Evolutionary conservation across 2,329 filamentous ascomycete genomes (phyloP), one percentile per base, ranked within the genome.

Genomic region (Fusarium proliferatum): DNA sequence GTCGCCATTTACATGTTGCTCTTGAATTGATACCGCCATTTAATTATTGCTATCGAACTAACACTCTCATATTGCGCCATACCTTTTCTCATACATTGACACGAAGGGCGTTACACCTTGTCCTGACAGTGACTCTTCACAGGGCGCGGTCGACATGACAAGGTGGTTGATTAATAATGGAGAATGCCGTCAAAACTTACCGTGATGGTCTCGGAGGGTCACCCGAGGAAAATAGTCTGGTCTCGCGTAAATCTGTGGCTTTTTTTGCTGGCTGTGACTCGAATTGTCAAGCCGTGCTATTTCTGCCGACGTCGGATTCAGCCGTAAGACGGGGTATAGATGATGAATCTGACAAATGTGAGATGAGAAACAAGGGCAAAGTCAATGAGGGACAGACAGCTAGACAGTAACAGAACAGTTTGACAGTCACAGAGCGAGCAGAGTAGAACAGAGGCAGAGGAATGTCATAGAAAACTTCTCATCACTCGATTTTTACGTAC

Each of bases 91-190:
- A 30, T 21, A 26, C 36, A 36, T 61, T 45, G 34, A 42, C 41
- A 61, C 2, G 16, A 65, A 73, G 53, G 71, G 71, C 71, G 66
- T 17, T 21, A 17, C 19, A 28, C 19, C 7, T 19, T 16, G 33
- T 38, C 33, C 30, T 36, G 43, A 26, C 63, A 21, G 34, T 38
- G 21, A 42, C 52, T 43, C 46, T 36, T 58, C 56, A 63, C 67
- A 74, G 71, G 71, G 71, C 71, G 71, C 36, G 43, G 21, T 63
- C 61, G 71, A 74, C 71, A 73, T 53, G 67, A 30, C 64, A 68
- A 43, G 72, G 56, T 59, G 34, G 62, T 69, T 56, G 67, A 72
- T 74, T 74, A 74, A 72, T 72, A 73, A 73, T 73, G 67, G 61
- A 51, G 57, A 71, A 67, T 21, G 23, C 55, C 57, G 48, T 42